Percentiles rank a stretch among this genome's conserved stretches.
Evolutionary conservation across 1,284 basidiomycete genomes (phyloP).

Genomic region (Ceratobasidium sp.): DNA sequence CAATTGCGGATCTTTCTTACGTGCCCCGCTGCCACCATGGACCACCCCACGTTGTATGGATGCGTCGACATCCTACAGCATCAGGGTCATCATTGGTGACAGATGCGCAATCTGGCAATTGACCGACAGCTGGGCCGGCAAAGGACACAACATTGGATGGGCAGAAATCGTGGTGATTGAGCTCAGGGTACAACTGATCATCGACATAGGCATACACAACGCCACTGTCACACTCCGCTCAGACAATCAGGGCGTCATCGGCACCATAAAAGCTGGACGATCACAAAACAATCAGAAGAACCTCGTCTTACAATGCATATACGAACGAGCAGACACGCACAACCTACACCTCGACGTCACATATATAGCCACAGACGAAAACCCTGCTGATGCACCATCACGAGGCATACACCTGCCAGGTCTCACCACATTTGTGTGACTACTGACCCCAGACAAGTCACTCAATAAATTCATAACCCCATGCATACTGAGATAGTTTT

Average conservation of each 20-base stretch:
- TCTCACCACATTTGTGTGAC: too few species aligned
- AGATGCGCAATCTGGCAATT: constrained; percentile 52
- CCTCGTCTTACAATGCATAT: constrained; percentile 50
- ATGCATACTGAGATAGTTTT: too few species aligned
- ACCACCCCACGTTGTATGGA: too few species aligned
- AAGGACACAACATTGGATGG: constrained; percentile 54
- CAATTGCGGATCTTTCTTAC: too few species aligned
- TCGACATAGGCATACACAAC: constrained; percentile 13
- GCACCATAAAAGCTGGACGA: constrained; percentile 49
- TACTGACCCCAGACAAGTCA: too few species aligned
- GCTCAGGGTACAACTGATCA: constrained; percentile 46
- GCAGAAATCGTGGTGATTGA: constrained; percentile 56
- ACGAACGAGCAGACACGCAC: background rate
- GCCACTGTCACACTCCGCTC: constrained; percentile 48
- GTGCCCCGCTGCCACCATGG: too few species aligned
- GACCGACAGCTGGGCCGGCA: constrained; percentile 47
- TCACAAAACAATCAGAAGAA: constrained; percentile 53
- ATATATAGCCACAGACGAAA: constrained; percentile 45
- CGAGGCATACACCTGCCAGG: constrained; percentile 24
- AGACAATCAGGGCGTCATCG: constrained; percentile 52
- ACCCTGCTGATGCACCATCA: constrained; percentile 46
- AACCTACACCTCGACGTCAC: constrained; percentile 32
- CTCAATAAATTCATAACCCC: too few species aligned
- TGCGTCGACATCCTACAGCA: constrained; percentile 54
- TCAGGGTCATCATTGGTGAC: constrained; percentile 51